Conservation (phyloP, 108 stramenopile genomes). For the Discostella pseudostelligera region DNA sequence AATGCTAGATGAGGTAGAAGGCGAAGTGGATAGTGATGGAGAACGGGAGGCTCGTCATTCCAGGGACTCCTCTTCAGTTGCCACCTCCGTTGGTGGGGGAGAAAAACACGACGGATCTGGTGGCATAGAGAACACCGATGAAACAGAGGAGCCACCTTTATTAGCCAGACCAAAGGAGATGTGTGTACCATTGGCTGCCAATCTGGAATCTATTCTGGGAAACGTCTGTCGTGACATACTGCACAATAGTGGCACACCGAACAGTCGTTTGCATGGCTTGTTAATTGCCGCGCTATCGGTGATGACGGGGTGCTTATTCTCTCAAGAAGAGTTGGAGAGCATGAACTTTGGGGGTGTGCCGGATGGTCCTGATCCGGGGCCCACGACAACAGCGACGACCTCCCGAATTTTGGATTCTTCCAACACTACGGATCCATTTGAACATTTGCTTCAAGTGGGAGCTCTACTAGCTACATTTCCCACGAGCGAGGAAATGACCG, state of each 20-base stretch:
- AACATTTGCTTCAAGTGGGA: slow-evolving; percentile 56
- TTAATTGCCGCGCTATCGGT: slow-evolving; percentile 65
- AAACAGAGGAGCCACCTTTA: not conserved
- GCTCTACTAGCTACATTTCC: slow-evolving; percentile 45
- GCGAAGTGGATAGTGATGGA: not conserved
- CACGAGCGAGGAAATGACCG: slow-evolving; percentile 2
- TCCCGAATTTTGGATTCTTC: slow-evolving; percentile 9
- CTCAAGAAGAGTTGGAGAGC: slow-evolving; percentile 35
- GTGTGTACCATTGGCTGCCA: slow-evolving; percentile 19
- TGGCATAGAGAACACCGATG: not conserved
- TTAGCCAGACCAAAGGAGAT: not conserved
- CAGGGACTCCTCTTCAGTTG: not conserved
- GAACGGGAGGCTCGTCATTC: not conserved
- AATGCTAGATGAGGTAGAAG: not conserved
- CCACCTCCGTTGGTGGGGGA: slow-evolving; percentile 1
- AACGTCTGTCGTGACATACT: slow-evolving; percentile 44
- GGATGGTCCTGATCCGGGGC: not conserved
- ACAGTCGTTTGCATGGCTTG: slow-evolving; percentile 41
- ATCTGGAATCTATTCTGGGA: slow-evolving; percentile 59
- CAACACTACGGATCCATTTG: slow-evolving; percentile 16
- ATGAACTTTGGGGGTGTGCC: slow-evolving; percentile 1
- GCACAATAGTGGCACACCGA: not conserved
- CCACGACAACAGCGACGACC: not conserved
- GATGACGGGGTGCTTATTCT: slow-evolving; percentile 32
- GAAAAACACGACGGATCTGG: not conserved